Conservation (phyloP, 1,139 yeast species). For the Hemisphaericaspora subhashii region DNA sequence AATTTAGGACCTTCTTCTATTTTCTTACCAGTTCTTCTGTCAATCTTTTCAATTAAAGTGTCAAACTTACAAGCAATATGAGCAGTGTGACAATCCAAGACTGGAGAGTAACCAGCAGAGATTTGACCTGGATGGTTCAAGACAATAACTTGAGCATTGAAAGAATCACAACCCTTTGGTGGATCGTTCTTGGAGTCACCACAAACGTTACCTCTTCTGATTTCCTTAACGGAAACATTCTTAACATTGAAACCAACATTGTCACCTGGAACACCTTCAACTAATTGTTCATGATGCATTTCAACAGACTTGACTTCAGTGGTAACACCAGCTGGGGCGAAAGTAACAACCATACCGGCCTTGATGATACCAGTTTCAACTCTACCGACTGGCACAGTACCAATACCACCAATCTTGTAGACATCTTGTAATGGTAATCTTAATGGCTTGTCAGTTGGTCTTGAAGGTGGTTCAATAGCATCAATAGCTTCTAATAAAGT, state of each 20-base stretch:
- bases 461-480: slow-evolving; percentile 79
- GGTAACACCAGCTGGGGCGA: slow-evolving; percentile 91
- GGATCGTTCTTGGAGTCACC: slow-evolving; percentile 97
- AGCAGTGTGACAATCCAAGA: slow-evolving; percentile 92
- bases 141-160: slow-evolving; percentile 88
- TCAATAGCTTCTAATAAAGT: slow-evolving; percentile 87
- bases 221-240: slow-evolving; percentile 92
- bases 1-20: slow-evolving; percentile 81
- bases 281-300: slow-evolving; percentile 90
- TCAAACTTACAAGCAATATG: slow-evolving; percentile 93
- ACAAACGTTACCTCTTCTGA: slow-evolving; percentile 93
- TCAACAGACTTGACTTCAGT: slow-evolving; percentile 93
- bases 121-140: slow-evolving; percentile 94
- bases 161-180: slow-evolving; percentile 78
- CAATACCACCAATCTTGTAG: slow-evolving; percentile 92
- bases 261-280: slow-evolving; percentile 91
- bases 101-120: slow-evolving; percentile 92
- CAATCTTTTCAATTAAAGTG: slow-evolving; percentile 82
- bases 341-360: slow-evolving; percentile 89
- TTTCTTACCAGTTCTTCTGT: slow-evolving; percentile 92
- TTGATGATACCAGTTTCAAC: slow-evolving; percentile 90
- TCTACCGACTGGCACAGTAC: slow-evolving; percentile 94
- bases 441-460: slow-evolving; percentile 89
- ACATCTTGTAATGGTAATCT: slow-evolving; percentile 92
- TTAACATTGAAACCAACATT: slow-evolving; percentile 93